A percentile compares a stretch with the other conserved stretches of the same genome.
These are phyloP conservation scores for Pseudonitzschia multistriata DNA, from an alignment of 108 stramenopile species.

Conservation along the genomic window DNA sequence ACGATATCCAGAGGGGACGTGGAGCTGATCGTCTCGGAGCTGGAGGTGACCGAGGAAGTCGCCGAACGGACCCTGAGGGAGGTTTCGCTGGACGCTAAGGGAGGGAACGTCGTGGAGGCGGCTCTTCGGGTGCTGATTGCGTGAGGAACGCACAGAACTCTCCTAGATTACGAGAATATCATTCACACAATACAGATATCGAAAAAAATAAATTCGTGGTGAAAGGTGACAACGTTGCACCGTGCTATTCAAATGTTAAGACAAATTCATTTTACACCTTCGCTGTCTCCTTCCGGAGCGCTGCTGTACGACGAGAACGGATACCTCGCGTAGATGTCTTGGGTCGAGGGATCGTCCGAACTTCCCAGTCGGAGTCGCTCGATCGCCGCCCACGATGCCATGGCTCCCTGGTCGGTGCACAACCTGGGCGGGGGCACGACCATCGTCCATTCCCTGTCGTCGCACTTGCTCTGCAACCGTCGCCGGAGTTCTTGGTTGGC, in stretches of 20 bases:
- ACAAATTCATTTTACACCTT: background rate
- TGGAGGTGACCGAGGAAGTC: constrained; percentile 72
- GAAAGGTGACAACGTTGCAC: too few relatives aligned
- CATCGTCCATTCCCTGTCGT: constrained; percentile 68
- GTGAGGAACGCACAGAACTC: background rate
- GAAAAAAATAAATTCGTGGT: constrained; percentile 5
- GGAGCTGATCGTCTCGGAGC: constrained; percentile 55
- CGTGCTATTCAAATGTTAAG: background rate
- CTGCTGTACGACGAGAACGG: constrained; percentile 55
- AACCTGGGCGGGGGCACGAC: constrained; percentile 89
- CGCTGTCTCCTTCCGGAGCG: background rate
- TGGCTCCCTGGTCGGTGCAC: constrained; percentile 97
- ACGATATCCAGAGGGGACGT: constrained; percentile 71
- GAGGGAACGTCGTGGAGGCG: constrained; percentile 43
- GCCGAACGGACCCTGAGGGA: constrained; percentile 56
- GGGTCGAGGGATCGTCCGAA: constrained; percentile 73
- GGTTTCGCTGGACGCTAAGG: constrained; percentile 40
- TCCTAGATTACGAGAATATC: too few relatives aligned
- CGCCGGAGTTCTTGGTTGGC: constrained; percentile 89
- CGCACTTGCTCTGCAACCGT: constrained; percentile 63
- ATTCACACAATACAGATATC: background rate
- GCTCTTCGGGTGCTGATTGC: constrained; percentile 65
- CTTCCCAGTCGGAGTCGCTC: constrained; percentile 83
- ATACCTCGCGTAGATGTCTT: constrained; percentile 84
- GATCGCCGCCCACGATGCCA: constrained; percentile 94